Conservation (phyloP, 352 stramenopile genomes). For the Peronospora destructor region DNA sequence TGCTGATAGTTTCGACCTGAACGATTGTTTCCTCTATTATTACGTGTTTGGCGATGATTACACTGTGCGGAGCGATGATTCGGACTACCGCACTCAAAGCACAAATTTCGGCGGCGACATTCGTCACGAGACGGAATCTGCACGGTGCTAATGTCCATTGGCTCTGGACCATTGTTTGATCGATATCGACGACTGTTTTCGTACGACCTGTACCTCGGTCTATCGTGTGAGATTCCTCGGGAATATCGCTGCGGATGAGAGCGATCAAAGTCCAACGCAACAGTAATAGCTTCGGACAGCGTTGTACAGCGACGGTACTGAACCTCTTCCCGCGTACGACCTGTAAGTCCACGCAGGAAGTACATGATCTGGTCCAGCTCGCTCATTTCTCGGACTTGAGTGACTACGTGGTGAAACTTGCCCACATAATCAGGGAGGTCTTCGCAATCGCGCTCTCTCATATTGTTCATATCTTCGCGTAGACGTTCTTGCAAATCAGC, state of each 20-base stretch:
- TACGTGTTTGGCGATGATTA: conserved; percentile 1
- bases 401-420: conserved; percentile 7
- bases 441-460: conserved; percentile 7
- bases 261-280: conserved; percentile 12
- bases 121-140: conserved; percentile 8
- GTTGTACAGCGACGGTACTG: conserved; percentile 22
- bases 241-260: background rate
- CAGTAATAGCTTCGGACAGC: conserved; percentile 11
- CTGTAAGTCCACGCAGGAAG: conserved; percentile 3
- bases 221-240: conserved; percentile 1
- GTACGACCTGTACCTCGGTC: conserved; percentile 10
- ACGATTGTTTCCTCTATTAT: conserved; percentile 1
- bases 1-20: background rate
- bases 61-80: conserved; percentile 4
- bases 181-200: conserved; percentile 8
- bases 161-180: conserved; percentile 4
- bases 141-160: conserved; percentile 14
- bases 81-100: conserved; percentile 10
- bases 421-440: conserved; percentile 7
- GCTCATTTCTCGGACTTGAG: conserved; percentile 2
- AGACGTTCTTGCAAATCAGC: conserved; percentile 8
- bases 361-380: conserved; percentile 9
- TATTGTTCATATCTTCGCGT: conserved; percentile 1
- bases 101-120: conserved; percentile 12
- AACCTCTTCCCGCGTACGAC: conserved; percentile 19